phyloP scores from a whole-genome alignment of 306 rosid genomes.

The Astragalus membranaceus region DNA sequence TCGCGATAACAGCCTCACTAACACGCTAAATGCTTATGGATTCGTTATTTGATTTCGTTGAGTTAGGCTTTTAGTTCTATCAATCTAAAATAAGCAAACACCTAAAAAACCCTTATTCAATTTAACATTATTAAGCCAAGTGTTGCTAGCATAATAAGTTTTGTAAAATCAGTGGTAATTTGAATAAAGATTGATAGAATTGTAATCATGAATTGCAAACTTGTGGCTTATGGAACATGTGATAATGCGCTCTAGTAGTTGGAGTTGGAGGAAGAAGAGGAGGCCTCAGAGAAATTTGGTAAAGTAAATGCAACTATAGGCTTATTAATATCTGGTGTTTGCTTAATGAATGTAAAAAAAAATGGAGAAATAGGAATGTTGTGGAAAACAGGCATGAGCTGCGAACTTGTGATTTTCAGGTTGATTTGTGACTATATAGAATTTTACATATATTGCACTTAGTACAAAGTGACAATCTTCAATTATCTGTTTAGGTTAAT shows the following conservation, averaged over 20 bases:
- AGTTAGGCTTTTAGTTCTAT: background rate
- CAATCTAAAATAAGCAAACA: background rate
- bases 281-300: background rate
- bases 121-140: background rate
- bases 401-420: background rate
- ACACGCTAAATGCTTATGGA: background rate
- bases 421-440: background rate
- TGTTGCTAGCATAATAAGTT: background rate
- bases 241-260: background rate
- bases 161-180: background rate
- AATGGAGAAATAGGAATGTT: background rate
- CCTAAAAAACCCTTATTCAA: background rate
- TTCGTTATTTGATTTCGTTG: background rate
- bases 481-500: slow-evolving; percentile 35
- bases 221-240: background rate
- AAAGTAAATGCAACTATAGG: background rate
- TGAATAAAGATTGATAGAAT: background rate
- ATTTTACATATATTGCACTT: background rate
- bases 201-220: background rate
- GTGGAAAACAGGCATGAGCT: background rate
- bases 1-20: background rate
- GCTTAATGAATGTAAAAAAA: background rate
- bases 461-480: slow-evolving; percentile 10
- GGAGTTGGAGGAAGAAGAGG: background rate
- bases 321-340: background rate